These are phyloP conservation scores for Pythium plurisporium DNA, from an alignment of 352 stramenopile species.

Conservation along the genomic window DNA sequence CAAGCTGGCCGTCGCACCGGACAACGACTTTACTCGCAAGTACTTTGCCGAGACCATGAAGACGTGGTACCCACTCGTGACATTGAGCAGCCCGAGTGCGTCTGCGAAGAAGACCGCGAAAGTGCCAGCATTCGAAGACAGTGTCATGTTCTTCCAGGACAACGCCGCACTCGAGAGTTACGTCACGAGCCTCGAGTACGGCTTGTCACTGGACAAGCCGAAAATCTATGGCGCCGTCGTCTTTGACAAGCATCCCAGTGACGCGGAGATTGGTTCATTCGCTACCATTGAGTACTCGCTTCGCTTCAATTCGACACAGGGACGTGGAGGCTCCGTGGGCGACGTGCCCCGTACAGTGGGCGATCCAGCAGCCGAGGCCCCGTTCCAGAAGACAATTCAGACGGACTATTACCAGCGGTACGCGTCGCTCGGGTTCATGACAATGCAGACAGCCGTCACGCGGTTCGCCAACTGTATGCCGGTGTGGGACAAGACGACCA, in stretches of 20 bases:
- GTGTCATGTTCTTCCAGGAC: slow-evolving; percentile 51
- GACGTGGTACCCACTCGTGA: slow-evolving; percentile 55
- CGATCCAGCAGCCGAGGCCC: slow-evolving; percentile 20
- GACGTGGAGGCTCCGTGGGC: slow-evolving; percentile 16
- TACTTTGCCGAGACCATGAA: slow-evolving; percentile 49
- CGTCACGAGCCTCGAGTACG: slow-evolving; percentile 46
- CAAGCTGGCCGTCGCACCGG: slow-evolving; percentile 68
- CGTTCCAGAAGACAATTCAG: slow-evolving; percentile 34
- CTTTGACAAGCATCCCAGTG: slow-evolving; percentile 47
- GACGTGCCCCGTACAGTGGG: slow-evolving; percentile 36
- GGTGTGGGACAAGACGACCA: slow-evolving; percentile 38
- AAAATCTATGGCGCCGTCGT: slow-evolving; percentile 69
- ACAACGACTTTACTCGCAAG: slow-evolving; percentile 56
- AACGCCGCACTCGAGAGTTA: slow-evolving; percentile 51
- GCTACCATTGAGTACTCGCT: no score
- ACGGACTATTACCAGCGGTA: slow-evolving; percentile 43
- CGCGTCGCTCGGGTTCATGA: slow-evolving; percentile 60
- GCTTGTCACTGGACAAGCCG: slow-evolving; percentile 33
- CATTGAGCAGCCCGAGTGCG: slow-evolving; percentile 30
- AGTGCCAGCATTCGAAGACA: slow-evolving; percentile 53
- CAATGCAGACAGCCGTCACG: slow-evolving; percentile 61
- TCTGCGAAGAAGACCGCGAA: slow-evolving; percentile 41
- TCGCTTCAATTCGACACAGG: slow-evolving; percentile 61
- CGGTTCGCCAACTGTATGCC: slow-evolving; percentile 68
- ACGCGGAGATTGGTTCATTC: no score